These are phyloP conservation scores for Lepidium campestre DNA, from an alignment of 441 rosid species.

Conservation along the genomic window DNA sequence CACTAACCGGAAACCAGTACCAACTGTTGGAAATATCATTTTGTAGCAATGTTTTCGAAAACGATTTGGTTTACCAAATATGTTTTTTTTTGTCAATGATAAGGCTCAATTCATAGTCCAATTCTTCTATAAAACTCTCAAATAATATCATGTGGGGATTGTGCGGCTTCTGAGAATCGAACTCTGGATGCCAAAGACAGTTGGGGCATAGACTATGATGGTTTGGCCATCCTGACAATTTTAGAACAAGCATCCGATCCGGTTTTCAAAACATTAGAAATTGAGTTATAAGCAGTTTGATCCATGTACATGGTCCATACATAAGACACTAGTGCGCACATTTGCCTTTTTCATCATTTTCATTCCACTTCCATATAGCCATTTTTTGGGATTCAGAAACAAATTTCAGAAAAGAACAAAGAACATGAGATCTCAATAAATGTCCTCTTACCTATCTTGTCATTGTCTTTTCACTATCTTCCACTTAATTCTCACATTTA, in stretches of 20 bases:
- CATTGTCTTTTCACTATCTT: conserved; percentile 14
- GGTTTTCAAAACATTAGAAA: background rate
- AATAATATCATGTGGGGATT: too few species aligned
- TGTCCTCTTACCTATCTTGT: conserved; percentile 19
- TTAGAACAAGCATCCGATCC: background rate
- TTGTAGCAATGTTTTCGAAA: background rate
- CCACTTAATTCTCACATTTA: conserved; percentile 22
- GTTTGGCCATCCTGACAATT: background rate
- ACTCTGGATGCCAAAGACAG: too few species aligned
- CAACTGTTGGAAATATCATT: background rate
- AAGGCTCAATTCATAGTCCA: too few species aligned
- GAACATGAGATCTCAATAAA: conserved; percentile 27
- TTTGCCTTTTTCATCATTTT: background rate
- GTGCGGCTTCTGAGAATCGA: too few species aligned
- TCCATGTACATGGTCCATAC: conserved; percentile 14
- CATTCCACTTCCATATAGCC: conserved; percentile 11
- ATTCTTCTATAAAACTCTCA: too few species aligned
- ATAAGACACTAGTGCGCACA: conserved; percentile 3
- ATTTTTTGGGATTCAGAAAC: background rate
- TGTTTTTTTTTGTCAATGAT: too few species aligned
- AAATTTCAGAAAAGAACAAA: conserved; percentile 3
- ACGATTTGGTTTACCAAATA: background rate
- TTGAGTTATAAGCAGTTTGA: background rate
- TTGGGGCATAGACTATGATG: too few species aligned
- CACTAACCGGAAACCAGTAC: background rate